Percentiles rank a stretch among this genome's conserved stretches.
Evolutionary conservation across 2,329 filamentous ascomycete species (phyloP).

Genomic region (Alternaria triticina): DNA sequence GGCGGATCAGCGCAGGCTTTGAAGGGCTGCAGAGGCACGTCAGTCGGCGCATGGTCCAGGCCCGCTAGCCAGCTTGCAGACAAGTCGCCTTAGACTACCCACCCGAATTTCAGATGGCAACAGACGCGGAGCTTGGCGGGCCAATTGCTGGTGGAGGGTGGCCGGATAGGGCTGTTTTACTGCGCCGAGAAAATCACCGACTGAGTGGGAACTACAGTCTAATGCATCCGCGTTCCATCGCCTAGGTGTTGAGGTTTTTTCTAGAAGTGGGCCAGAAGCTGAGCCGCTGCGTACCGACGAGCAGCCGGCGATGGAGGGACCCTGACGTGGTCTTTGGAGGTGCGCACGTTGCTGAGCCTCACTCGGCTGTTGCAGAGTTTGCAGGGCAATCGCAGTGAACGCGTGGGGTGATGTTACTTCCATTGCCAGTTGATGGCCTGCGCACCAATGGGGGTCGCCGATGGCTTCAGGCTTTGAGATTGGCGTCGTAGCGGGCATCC

Average conservation of each 20-base stretch:
- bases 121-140: conserved; percentile 25
- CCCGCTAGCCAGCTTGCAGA: conserved; percentile 28
- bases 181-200: conserved; percentile 26
- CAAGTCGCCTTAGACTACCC: conserved; percentile 19
- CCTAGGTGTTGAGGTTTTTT: conserved; percentile 15
- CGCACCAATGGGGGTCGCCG: conserved; percentile 24
- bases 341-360: not conserved
- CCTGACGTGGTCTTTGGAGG: not conserved
- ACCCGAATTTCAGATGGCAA: conserved; percentile 29
- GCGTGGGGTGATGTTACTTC: conserved; percentile 10
- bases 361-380: not conserved
- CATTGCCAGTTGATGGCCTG: not conserved
- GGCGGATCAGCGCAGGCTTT: conserved; percentile 34
- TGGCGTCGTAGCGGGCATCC: conserved; percentile 4
- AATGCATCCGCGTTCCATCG: conserved; percentile 10
- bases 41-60: conserved; percentile 30
- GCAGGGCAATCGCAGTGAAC: not conserved
- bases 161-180: conserved; percentile 18
- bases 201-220: conserved; percentile 6
- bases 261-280: conserved; percentile 19
- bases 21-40: conserved; percentile 36
- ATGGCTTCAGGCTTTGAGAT: not conserved
- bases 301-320: conserved; percentile 1
- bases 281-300: conserved; percentile 4
- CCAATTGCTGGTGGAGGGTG: conserved; percentile 12